Evolutionary conservation across 768 basidiomycete species (phyloP).

Genomic region (Rhodosporidiobolus odoratus): DNA sequence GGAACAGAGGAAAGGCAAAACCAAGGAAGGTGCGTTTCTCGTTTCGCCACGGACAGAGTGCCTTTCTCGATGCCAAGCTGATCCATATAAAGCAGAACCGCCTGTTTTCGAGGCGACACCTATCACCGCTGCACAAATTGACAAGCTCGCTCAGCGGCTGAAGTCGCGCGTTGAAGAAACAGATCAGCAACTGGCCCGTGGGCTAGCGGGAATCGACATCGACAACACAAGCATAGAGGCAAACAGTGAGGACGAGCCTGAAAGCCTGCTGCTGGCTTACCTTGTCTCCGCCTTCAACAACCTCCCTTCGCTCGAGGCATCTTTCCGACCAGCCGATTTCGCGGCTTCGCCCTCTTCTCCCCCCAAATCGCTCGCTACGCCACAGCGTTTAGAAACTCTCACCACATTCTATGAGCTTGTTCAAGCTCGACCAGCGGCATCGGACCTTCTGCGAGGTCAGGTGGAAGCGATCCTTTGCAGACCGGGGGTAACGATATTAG

Average conservation of each 20-base stretch:
- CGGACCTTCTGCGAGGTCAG: neutral
- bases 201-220: neutral
- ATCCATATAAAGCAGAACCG: neutral
- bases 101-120: neutral
- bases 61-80: neutral
- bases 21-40: neutral
- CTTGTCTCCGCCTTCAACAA: constrained; percentile 8
- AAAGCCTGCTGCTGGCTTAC: neutral
- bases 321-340: neutral
- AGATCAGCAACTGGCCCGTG: constrained; percentile 4
- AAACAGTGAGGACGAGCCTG: neutral
- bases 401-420: constrained; percentile 6
- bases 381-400: neutral
- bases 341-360: neutral
- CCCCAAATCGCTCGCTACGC: neutral
- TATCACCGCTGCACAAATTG: neutral
- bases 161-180: neutral
- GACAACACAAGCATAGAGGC: too few species aligned
- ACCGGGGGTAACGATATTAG: neutral
- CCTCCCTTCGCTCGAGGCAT: constrained; percentile 16
- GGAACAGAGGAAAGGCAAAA: neutral
- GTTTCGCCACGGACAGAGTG: too few species aligned
- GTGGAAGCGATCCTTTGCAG: neutral
- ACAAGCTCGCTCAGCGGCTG: neutral
- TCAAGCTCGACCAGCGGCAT: neutral